Base-by-base conservation (phyloP, 345 rosid genomes). In the Sisymbrium irio region DNA sequence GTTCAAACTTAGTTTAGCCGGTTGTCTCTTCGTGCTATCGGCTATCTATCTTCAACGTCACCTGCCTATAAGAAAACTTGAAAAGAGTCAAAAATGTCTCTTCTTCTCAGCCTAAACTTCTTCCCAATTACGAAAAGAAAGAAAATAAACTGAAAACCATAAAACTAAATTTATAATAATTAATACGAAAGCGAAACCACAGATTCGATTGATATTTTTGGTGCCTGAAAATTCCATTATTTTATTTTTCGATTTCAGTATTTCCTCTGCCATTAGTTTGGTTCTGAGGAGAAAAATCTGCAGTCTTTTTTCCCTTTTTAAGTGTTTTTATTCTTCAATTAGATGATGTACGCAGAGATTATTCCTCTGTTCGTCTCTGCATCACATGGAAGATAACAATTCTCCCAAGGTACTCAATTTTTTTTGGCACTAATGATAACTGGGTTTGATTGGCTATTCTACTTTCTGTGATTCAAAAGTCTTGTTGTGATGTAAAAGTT, bases 301-400 rank as follows among this genome's bases (percentile, higher is more conserved):
- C 6, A 55, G 57, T 53, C 63, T 17, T 11, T 56, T 20, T 22
- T 1, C 9, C 9, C 8, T 19, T 49, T 22, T 56, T 45, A 44
- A 9, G 51, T 42, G 42, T 27, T 66, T 66, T 8, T 37, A 37
- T 47, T 58, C 18, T 47, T 39, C 14, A n/a, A 35, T 27, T 58
- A 74, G 79, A 82, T 76, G 79, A 76, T 69, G 77, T 65, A 39
- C 54, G 50, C 45, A 35, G 72, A 65, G 33, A 39, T 75, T 57
- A 51, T 44, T 76, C 60, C 80, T 66, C 37, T 55, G 60, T 55
- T 55, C 39, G 39, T 59, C 67, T 45, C 1, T 60, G 30, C 53
- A 66, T 67, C 79, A 20, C 39, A 83, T 85, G 89, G 89, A 85
- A 80, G 79, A 72, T 36, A 65, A 66, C 81, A 47, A 82, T 68